Percentiles rank a stretch among this genome's conserved stretches.
Evolutionary conservation across 2,329 filamentous ascomycete species (phyloP).

Genomic region (Fusarium subtropicale): DNA sequence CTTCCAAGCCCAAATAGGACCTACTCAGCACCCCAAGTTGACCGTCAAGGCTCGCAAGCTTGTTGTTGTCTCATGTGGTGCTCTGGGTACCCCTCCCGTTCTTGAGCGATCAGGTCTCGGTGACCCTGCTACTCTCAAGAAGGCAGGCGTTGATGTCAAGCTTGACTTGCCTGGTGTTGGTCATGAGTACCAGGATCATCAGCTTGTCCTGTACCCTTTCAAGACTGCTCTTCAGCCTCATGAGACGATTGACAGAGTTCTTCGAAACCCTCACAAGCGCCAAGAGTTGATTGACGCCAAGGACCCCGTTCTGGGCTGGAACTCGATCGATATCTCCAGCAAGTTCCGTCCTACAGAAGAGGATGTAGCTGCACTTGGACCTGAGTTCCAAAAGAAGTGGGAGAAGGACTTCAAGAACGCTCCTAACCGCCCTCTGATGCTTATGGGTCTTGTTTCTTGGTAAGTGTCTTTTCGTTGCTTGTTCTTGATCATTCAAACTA

Average conservation of each 20-base stretch:
- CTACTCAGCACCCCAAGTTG: constrained; percentile 24
- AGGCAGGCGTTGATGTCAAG: constrained; percentile 59
- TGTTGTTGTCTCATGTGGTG: constrained; percentile 57
- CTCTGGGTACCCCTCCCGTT: constrained; percentile 64
- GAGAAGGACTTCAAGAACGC: constrained; percentile 62
- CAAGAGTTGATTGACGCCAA: constrained; percentile 59
- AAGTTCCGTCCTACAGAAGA: constrained; percentile 67
- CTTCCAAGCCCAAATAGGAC: constrained; percentile 35
- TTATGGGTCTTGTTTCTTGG: constrained; percentile 53
- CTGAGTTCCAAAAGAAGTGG: constrained; percentile 65
- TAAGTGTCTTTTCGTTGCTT: not conserved
- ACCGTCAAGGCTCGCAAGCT: constrained; percentile 47
- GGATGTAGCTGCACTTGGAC: constrained; percentile 64
- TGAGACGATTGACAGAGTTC: constrained; percentile 62
- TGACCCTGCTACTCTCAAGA: constrained; percentile 60
- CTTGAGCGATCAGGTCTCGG: constrained; percentile 73
- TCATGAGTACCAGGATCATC: constrained; percentile 66
- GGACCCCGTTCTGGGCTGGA: constrained; percentile 67
- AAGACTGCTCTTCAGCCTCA: constrained; percentile 46
- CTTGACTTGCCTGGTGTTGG: constrained; percentile 65
- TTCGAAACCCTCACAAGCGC: constrained; percentile 61
- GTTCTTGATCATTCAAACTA: not conserved
- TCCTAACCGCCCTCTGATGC: constrained; percentile 61
- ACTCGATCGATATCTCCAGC: constrained; percentile 64
- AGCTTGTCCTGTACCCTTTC: constrained; percentile 66